phyloP scores from a whole-genome alignment of 768 basidiomycete species.

The Lactarius sanguifluus region DNA sequence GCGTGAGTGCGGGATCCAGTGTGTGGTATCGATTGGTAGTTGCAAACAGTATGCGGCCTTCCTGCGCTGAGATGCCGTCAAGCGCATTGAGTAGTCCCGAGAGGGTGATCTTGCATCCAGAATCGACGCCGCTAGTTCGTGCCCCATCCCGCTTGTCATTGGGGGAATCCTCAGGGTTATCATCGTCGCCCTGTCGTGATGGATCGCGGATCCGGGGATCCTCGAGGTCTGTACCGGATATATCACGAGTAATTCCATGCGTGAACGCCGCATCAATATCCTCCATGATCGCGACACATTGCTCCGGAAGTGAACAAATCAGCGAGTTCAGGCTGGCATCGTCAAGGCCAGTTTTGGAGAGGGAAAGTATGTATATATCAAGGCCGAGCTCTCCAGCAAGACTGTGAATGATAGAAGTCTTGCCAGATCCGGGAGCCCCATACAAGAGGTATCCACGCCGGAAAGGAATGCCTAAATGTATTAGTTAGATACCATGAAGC shows the following conservation, averaged over 20 bases:
- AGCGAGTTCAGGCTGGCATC: constrained; percentile 58
- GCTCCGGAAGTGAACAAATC: constrained; percentile 62
- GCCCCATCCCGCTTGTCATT: constrained; percentile 20
- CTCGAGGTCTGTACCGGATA: constrained; percentile 22
- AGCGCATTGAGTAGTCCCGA: constrained; percentile 78
- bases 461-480: constrained; percentile 57
- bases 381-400: constrained; percentile 77
- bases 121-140: background rate
- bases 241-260: constrained; percentile 42
- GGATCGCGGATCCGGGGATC: constrained; percentile 37
- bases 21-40: constrained; percentile 72
- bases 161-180: constrained; percentile 11
- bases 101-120: constrained; percentile 46
- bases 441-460: constrained; percentile 77
- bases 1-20: constrained; percentile 71
- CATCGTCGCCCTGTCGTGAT: constrained; percentile 26
- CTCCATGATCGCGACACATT: constrained; percentile 78
- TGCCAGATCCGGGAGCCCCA: constrained; percentile 76
- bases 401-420: constrained; percentile 74
- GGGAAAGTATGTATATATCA: constrained; percentile 70
- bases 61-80: constrained; percentile 76
- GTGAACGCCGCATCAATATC: constrained; percentile 80
- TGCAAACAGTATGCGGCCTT: constrained; percentile 79
- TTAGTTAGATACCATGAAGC: background rate
- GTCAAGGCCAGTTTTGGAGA: constrained; percentile 62